phyloP scores from a whole-genome alignment of 495 filamentous ascomycete species.

The Penicillium cosmopolitanum region DNA sequence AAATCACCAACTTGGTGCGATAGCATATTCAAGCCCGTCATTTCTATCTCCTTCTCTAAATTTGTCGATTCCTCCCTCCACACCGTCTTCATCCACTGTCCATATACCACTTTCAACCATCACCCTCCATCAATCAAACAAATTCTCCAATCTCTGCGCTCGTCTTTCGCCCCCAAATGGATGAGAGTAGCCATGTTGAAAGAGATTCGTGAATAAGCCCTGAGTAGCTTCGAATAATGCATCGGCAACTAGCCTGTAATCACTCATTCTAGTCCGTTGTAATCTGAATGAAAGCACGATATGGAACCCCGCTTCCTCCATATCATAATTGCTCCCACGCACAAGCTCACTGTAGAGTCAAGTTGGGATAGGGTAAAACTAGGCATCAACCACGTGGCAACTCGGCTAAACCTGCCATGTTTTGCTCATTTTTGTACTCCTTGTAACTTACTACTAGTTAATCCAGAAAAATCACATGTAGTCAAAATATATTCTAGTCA shows the following conservation, averaged over 20 bases:
- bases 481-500: too few species aligned
- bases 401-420: too few species aligned
- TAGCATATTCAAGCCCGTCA: constrained; percentile 38
- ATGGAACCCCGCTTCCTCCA: constrained; percentile 26
- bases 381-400: too few species aligned
- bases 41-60: constrained; percentile 41
- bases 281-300: constrained; percentile 26
- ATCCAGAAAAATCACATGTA: too few species aligned
- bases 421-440: too few species aligned
- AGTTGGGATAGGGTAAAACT: constrained; percentile 13
- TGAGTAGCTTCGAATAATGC: too few species aligned
- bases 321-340: constrained; percentile 3
- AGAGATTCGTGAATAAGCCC: constrained; percentile 31
- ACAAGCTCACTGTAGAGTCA: constrained; percentile 26
- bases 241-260: constrained; percentile 19
- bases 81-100: constrained; percentile 43
- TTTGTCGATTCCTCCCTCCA: constrained; percentile 42
- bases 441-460: too few species aligned
- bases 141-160: constrained; percentile 38
- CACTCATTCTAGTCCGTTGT: constrained; percentile 33
- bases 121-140: constrained; percentile 37
- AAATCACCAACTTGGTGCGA: constrained; percentile 35
- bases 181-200: constrained; percentile 41
- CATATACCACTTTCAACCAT: constrained; percentile 44
- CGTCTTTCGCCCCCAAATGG: constrained; percentile 40